These are phyloP conservation scores for Posidonia australis DNA, from an alignment of 106 monocot genomes.

Conservation along the genomic window DNA sequence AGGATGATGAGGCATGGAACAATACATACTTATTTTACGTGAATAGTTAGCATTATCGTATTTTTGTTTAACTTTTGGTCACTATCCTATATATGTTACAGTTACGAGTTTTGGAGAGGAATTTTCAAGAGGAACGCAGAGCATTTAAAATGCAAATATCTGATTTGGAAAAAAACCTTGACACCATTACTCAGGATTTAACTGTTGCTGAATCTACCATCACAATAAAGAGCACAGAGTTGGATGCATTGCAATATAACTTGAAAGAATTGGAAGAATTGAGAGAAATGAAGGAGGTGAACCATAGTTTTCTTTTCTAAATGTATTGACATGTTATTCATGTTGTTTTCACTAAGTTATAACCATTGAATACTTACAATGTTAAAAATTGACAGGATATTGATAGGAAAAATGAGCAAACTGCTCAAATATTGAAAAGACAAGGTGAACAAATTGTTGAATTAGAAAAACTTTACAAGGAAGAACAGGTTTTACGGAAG, in stretches of 20 bases:
- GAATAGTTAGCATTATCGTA: neutral
- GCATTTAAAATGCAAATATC: conserved; percentile 30
- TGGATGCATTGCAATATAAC: conserved; percentile 54
- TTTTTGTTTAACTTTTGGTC: too few relatives aligned
- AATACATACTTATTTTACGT: neutral
- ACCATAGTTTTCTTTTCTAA: too few relatives aligned
- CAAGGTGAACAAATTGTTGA: conserved; percentile 80
- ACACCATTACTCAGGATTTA: conserved; percentile 32
- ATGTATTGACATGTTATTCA: too few relatives aligned
- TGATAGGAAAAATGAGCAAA: conserved; percentile 93
- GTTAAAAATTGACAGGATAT: conserved; percentile 46
- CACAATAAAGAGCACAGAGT: conserved; percentile 37
- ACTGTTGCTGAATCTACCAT: conserved; percentile 52
- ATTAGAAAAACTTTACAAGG: conserved; percentile 79
- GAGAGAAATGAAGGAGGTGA: conserved; percentile 88
- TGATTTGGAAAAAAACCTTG: conserved; percentile 66
- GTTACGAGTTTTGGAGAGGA: conserved; percentile 36
- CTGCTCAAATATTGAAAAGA: conserved; percentile 81
- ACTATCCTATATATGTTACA: conserved; percentile 7
- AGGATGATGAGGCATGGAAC: conserved; percentile 57
- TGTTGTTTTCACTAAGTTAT: too few relatives aligned
- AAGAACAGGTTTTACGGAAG: conserved; percentile 86
- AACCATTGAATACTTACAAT: neutral
- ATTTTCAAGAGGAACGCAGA: conserved; percentile 49
- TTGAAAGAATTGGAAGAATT: conserved; percentile 86